Base-by-base conservation (phyloP, 768 basidiomycete genomes). In the Jaapia argillacea region DNA sequence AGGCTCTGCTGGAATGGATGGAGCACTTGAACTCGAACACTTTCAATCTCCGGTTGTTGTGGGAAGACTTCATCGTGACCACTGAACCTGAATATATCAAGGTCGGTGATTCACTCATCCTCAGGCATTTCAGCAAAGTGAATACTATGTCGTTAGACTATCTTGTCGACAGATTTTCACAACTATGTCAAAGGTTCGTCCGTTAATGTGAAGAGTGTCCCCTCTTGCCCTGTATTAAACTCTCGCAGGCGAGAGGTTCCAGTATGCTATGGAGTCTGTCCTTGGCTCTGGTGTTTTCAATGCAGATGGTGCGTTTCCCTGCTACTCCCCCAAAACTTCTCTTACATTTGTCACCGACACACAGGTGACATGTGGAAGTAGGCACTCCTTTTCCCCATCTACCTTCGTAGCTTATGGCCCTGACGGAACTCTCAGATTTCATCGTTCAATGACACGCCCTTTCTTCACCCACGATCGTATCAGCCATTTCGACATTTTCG, bases 361-460 rank as follows among this genome's bases (percentile, higher is more conserved):
- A 4, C 31, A 79, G 79, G 79, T n/a, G 76, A 81, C 1, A 67
- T 74, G 58, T 85, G 83, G 83, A 85, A 78, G 77, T 81, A 51
- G n/a, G n/a, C n/a, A n/a, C n/a, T n/a, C n/a, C n/a, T n/a, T n/a
- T n/a, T n/a, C n/a, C 68, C 1, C 35, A 59, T 48, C 20, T 31
- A 36, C 13, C 47, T 40, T 23, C 12, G 1, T 3, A n/a, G 13
- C 12, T 22, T 25, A 25, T 23, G n/a, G 44, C 14, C 25, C 35
- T 20, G 28, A 14, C 37, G 14, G 26, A 20, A 20, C 1, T 14
- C 23, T 14, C 6, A 77, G 80, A 53, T 72, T 81, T 50, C 81
- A 84, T 54, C 75, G 81, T 6, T 52, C 67, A 3, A 79, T 85
- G 65, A 77, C 79, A 0, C 61, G 67, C 21, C 67, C 67, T 2